Evolutionary conservation across 768 basidiomycete genomes (phyloP).

Genomic region (Cystoderma amianthinum): DNA sequence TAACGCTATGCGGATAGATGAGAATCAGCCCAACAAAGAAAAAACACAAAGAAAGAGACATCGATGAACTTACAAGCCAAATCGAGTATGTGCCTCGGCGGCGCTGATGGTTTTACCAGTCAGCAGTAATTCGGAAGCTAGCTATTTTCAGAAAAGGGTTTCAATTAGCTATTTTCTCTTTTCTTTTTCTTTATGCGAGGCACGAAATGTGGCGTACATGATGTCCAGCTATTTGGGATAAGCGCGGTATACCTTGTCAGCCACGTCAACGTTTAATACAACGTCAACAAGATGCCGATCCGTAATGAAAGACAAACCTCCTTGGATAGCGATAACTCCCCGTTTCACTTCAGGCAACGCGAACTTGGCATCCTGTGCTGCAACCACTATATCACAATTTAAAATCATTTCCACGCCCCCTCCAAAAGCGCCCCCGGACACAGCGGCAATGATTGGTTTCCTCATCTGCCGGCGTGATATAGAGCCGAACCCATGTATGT

Average conservation of each 20-base stretch:
- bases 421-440: slow-evolving; percentile 66
- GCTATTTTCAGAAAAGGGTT: slow-evolving; percentile 24
- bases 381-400: slow-evolving; percentile 75
- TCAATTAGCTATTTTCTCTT: not conserved
- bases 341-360: slow-evolving; percentile 74
- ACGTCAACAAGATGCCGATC: not conserved
- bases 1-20: slow-evolving; percentile 42
- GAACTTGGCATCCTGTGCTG: slow-evolving; percentile 60
- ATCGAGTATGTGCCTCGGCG: slow-evolving; percentile 57
- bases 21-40: slow-evolving; percentile 1
- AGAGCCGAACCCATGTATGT: slow-evolving; percentile 61
- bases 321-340: slow-evolving; percentile 67
- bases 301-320: slow-evolving; percentile 35
- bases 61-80: slow-evolving; percentile 74
- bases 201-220: slow-evolving; percentile 41
- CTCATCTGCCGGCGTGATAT: slow-evolving; percentile 59
- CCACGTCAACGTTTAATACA: too few species aligned
- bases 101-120: slow-evolving; percentile 66
- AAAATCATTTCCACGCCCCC: slow-evolving; percentile 63
- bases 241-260: slow-evolving; percentile 67
- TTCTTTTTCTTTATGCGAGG: not conserved
- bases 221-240: slow-evolving; percentile 62
- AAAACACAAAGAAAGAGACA: slow-evolving; percentile 3
- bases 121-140: slow-evolving; percentile 72
- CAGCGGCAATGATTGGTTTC: slow-evolving; percentile 79